Base-by-base conservation (phyloP, 306 rosid genomes). In the Cercis canadensis region DNA sequence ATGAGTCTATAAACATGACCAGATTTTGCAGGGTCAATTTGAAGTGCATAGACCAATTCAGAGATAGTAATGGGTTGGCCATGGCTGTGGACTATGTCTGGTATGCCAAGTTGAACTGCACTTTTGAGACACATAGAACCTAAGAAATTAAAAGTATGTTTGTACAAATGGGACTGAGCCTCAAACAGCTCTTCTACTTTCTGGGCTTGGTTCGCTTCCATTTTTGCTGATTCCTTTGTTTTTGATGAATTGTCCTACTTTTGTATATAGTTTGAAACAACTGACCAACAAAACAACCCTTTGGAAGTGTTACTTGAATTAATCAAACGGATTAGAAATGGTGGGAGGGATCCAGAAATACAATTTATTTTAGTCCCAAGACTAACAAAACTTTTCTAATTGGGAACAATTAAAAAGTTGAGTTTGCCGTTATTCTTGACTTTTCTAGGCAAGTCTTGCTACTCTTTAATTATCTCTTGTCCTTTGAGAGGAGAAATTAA, bases 1-100 rank as follows among this genome's bases (percentile, higher is more conserved):
- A 81, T 79, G 12, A 79, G 82, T 31, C 84, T 57, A 24, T 44
- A 29, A 7, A 81, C 47, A 51, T 62, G 11, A n/a, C 40, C 45
- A 9, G 82, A 53, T 61, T 69, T 81, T 3, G 65, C 10, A 1
- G 76, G 82, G 16, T 60, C 41, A 21, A 85, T 62, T 2, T 76
- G 4, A 57, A 82, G 87, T 55, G 86, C 86, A 11, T 32, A 43
- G 62, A 79, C 80, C 74, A 85, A 63, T 6, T 79, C 55, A 17
- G 73, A 16, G 13, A 79, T 60, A 4, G 85, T 69, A 11, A 82
- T 85, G 6, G 84, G 79, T 70, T 76, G 50, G 12, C 82, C 81
- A 44, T 79, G 75, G 24, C 44, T 41, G 47, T 69, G 19, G 56
- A 78, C 70, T 36, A 40, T 47, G 73, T 78, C 73, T 9, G 82